phyloP scores from a whole-genome alignment of 2,329 filamentous ascomycete genomes.

The Sordariomycetes sp. region DNA sequence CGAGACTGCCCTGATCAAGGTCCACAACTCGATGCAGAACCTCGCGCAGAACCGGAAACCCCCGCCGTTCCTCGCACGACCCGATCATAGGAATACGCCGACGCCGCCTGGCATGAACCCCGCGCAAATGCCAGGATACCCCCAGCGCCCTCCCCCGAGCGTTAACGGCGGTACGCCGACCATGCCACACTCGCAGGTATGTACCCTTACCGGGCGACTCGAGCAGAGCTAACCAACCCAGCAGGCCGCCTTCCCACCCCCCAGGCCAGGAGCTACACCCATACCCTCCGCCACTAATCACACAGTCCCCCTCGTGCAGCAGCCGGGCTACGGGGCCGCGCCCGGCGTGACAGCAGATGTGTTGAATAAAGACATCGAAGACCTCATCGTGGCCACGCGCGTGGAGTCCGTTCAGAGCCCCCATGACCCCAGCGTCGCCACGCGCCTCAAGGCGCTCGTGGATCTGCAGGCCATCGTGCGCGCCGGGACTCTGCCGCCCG shows the following conservation, averaged over 20 bases:
- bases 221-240: neutral
- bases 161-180: neutral
- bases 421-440: constrained; percentile 62
- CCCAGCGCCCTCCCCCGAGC: neutral
- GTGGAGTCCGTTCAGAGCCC: constrained; percentile 63
- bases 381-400: constrained; percentile 60
- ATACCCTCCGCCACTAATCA: neutral
- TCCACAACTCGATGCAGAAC: constrained; percentile 45
- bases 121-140: constrained; percentile 49
- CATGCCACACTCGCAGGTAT: constrained; percentile 5
- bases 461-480: constrained; percentile 67
- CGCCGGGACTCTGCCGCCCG: constrained; percentile 62
- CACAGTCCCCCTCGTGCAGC: neutral
- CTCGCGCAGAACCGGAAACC: constrained; percentile 33
- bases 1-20: constrained; percentile 87
- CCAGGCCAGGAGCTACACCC: neutral
- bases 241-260: neutral
- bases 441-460: constrained; percentile 70
- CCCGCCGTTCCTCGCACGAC: constrained; percentile 36
- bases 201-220: neutral
- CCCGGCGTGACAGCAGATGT: constrained; percentile 52
- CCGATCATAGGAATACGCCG: constrained; percentile 8
- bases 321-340: constrained; percentile 1
- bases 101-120: constrained; percentile 40
- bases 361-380: constrained; percentile 72